phyloP scores from a whole-genome alignment of 495 filamentous ascomycete genomes.

The Tetracladium setigerum region DNA sequence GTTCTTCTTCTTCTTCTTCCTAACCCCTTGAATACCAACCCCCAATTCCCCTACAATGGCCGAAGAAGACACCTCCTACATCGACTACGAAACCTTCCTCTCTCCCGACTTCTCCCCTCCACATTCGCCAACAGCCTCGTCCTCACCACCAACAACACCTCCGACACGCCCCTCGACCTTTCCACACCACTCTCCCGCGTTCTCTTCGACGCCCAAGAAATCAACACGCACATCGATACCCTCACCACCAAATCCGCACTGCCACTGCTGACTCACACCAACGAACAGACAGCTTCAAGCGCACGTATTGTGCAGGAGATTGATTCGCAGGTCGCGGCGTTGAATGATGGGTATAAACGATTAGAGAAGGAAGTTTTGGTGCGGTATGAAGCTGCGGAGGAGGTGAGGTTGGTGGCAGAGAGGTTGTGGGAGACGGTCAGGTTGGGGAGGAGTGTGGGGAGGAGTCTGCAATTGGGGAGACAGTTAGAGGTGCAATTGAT shows the following conservation, averaged over 20 bases:
- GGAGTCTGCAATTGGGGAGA: conserved; percentile 70
- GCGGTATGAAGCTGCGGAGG: conserved; percentile 73
- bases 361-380: conserved; percentile 76
- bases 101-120: conserved; percentile 71
- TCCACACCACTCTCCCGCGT: conserved; percentile 90
- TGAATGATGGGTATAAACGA: conserved; percentile 77
- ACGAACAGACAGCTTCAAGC: conserved; percentile 60
- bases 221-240: conserved; percentile 89
- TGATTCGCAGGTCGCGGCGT: conserved; percentile 63
- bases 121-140: conserved; percentile 85
- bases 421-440: conserved; percentile 73
- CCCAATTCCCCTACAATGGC: conserved; percentile 11
- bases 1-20: too few relatives aligned
- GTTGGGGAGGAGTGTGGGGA: conserved; percentile 63
- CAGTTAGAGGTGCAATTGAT: conserved; percentile 79
- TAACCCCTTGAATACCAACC: too few relatives aligned
- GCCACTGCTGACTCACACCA: conserved; percentile 73
- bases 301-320: conserved; percentile 61
- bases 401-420: conserved; percentile 63
- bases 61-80: conserved; percentile 69
- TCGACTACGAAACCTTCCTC: conserved; percentile 92
- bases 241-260: conserved; percentile 80
- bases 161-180: conserved; percentile 83
- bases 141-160: conserved; percentile 82
- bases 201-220: conserved; percentile 93